These are phyloP conservation scores for Acrasis kona DNA, from an alignment of 78 protist species.

Conservation along the genomic window DNA sequence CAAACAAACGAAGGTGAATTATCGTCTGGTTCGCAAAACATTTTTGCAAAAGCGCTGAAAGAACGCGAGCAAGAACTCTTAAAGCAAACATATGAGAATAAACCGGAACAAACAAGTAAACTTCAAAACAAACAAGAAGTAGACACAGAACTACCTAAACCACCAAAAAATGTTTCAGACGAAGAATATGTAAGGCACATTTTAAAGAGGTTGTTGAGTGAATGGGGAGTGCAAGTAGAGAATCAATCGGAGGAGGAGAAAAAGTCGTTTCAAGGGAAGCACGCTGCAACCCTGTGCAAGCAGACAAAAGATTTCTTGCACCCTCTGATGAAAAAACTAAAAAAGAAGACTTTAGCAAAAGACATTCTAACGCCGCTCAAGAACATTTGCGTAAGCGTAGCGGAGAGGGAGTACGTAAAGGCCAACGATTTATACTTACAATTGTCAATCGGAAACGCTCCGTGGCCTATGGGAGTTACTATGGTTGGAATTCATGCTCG, in stretches of 20 bases:
- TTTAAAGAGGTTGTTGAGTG: too few relatives aligned
- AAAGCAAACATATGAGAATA: background rate
- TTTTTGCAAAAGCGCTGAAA: background rate
- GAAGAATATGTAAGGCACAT: too few relatives aligned
- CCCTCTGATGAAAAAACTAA: background rate
- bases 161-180: too few relatives aligned
- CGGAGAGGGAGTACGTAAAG: constrained; percentile 12
- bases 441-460: constrained; percentile 88
- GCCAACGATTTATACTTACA: constrained; percentile 66
- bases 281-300: background rate
- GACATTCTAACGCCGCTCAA: background rate
- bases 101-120: background rate
- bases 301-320: background rate
- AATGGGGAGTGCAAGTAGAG: background rate
- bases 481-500: constrained; percentile 45
- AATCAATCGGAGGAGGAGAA: too few relatives aligned
- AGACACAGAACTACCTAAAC: background rate
- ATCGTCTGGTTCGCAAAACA: background rate
- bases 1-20: background rate
- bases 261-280: background rate
- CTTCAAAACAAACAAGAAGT: background rate
- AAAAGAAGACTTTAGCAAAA: background rate
- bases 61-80: background rate
- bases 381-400: background rate
- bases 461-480: constrained; percentile 85